Conservation (phyloP, 768 basidiomycete genomes). For the Leccinellum luteum region DNA sequence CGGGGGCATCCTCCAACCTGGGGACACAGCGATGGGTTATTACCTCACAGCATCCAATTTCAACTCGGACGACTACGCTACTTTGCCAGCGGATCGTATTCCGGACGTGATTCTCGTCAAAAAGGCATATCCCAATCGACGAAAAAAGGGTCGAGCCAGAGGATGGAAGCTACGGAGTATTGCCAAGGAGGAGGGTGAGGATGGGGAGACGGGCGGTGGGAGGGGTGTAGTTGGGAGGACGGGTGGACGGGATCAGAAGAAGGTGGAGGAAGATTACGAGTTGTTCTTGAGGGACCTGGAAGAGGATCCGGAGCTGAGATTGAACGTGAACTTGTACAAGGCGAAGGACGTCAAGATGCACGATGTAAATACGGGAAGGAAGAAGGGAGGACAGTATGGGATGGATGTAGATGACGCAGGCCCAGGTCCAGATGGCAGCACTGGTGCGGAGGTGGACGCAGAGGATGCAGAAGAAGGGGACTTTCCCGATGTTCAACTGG, state of each 20-base stretch:
- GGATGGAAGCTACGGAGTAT: conserved; percentile 91
- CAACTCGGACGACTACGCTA: conserved; percentile 85
- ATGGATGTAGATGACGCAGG: conserved; percentile 69
- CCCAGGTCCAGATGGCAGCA: conserved; percentile 24
- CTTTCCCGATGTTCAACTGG: conserved; percentile 83
- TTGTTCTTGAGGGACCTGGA: conserved; percentile 90
- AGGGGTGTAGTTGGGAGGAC: conserved; percentile 86
- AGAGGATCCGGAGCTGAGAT: conserved; percentile 90
- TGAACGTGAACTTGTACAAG: conserved; percentile 86
- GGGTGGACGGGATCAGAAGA: conserved; percentile 87
- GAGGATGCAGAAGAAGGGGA: conserved; percentile 66
- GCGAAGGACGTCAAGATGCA: conserved; percentile 52
- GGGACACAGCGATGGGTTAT: conserved; percentile 91
- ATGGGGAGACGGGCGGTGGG: conserved; percentile 72
- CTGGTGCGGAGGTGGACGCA: conserved; percentile 21
- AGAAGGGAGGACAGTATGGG: conserved; percentile 27
- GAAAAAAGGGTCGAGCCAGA: conserved; percentile 86
- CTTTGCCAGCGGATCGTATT: conserved; percentile 60
- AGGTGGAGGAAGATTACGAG: conserved; percentile 97
- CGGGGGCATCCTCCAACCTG: conserved; percentile 89
- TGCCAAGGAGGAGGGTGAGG: conserved; percentile 87
- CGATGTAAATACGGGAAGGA: conserved; percentile 32
- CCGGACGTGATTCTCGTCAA: conserved; percentile 93
- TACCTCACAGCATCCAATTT: conserved; percentile 87
- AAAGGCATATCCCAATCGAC: conserved; percentile 90